These are phyloP conservation scores for Cadophora luteo-olivacea DNA, from an alignment of 2,329 filamentous ascomycete species.

Conservation along the genomic window DNA sequence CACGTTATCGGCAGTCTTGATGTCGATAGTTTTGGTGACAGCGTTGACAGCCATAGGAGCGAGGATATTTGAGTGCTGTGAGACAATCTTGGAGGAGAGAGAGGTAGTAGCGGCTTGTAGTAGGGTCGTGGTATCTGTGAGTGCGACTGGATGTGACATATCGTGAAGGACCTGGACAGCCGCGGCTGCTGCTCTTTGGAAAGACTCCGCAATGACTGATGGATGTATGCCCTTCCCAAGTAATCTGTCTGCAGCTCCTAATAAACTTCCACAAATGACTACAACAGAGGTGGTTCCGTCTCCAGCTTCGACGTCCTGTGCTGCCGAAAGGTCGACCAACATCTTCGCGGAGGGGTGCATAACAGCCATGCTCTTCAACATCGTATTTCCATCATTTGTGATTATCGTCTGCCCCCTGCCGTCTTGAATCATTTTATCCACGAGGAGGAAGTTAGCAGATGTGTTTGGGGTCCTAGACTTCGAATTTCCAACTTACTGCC, in stretches of 20 bases:
- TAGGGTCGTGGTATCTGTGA: slow-evolving; percentile 86
- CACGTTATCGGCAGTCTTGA: slow-evolving; percentile 94
- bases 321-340: slow-evolving; percentile 95
- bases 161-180: slow-evolving; percentile 90
- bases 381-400: slow-evolving; percentile 99
- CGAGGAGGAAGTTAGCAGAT: slow-evolving; percentile 24
- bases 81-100: slow-evolving; percentile 97
- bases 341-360: slow-evolving; percentile 99
- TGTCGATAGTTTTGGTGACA: slow-evolving; percentile 93
- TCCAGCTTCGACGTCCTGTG: slow-evolving; percentile 97
- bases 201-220: slow-evolving; percentile 95
- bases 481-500: slow-evolving; percentile 63
- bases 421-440: slow-evolving; percentile 69
- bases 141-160: slow-evolving; percentile 93
- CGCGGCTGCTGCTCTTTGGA: slow-evolving; percentile 90
- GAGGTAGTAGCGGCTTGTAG: slow-evolving; percentile 97
- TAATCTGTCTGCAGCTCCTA: slow-evolving; percentile 91
- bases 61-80: slow-evolving; percentile 92
- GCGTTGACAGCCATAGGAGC: slow-evolving; percentile 99
- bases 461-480: not conserved
- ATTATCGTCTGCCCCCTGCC: slow-evolving; percentile 86
- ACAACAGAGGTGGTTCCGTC: slow-evolving; percentile 98
- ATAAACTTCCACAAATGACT: slow-evolving; percentile 93
- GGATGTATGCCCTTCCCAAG: slow-evolving; percentile 95
- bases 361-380: slow-evolving; percentile 98